Percentiles rank a stretch among this genome's conserved stretches.
phyloP scores from a whole-genome alignment of 805 yeast species.

The Candida chauliodis region DNA sequence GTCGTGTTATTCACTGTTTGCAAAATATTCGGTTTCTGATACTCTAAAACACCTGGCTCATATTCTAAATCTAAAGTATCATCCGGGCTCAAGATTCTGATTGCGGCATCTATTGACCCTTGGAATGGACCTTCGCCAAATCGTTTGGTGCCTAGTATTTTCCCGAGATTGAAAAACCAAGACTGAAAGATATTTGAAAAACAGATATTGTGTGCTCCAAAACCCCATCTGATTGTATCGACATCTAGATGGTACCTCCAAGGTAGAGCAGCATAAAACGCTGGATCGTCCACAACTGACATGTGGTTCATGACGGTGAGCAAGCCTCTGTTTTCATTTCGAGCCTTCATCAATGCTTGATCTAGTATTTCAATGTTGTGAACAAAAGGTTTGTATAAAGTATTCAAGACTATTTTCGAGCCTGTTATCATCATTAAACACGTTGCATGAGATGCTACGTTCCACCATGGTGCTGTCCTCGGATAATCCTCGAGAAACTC shows the following conservation, averaged over 20 bases:
- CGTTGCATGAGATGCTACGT: slow-evolving; percentile 62
- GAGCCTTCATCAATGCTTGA: slow-evolving; percentile 57
- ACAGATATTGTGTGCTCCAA: slow-evolving; percentile 91
- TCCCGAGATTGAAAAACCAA: slow-evolving; percentile 80
- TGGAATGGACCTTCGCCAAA: slow-evolving; percentile 95
- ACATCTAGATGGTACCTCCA: slow-evolving; percentile 58
- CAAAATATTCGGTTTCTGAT: slow-evolving; percentile 29
- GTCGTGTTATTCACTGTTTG: slow-evolving; percentile 33
- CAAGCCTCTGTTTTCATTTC: slow-evolving; percentile 67
- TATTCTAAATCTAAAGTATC: slow-evolving; percentile 53
- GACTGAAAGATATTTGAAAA: slow-evolving; percentile 53
- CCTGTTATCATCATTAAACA: slow-evolving; percentile 62
- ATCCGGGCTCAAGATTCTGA: slow-evolving; percentile 75
- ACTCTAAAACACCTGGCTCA: slow-evolving; percentile 26
- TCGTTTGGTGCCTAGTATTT: slow-evolving; percentile 79
- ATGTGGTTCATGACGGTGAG: slow-evolving; percentile 90
- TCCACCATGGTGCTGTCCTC: slow-evolving; percentile 58
- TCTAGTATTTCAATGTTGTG: slow-evolving; percentile 63
- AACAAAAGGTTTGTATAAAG: slow-evolving; percentile 62
- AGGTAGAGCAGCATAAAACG: slow-evolving; percentile 83
- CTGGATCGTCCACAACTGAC: slow-evolving; percentile 91
- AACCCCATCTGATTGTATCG: slow-evolving; percentile 82
- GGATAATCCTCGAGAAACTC: slow-evolving; percentile 66
- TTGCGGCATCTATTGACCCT: slow-evolving; percentile 81
- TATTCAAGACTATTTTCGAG: slow-evolving; percentile 57